phyloP scores from a whole-genome alignment of 2,329 filamentous ascomycete genomes.

The Talaromyces sp. region DNA sequence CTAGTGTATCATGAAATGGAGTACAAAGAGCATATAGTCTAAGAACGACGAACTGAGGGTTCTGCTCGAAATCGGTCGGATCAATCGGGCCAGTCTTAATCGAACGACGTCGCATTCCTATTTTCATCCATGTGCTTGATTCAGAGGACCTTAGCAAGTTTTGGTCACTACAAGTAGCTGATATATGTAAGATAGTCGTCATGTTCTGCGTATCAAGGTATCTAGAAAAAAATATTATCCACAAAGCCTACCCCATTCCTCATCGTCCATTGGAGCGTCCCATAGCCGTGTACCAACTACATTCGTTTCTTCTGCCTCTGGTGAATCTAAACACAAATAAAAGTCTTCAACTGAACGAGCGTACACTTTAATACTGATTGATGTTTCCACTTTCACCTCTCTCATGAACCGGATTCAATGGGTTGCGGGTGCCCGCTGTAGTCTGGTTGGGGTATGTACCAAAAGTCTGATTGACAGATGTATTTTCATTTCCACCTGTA shows the following conservation, averaged over 20 bases:
- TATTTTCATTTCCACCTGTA: background rate
- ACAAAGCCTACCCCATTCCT: background rate
- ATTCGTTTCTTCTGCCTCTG: background rate
- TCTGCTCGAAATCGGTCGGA: background rate
- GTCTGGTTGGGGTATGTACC: background rate
- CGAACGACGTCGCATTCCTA: too few species aligned
- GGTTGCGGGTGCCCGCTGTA: background rate
- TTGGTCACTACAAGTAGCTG: background rate
- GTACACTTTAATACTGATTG: background rate
- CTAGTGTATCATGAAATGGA: background rate
- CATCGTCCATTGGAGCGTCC: background rate
- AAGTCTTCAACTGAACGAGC: background rate
- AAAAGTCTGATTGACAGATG: background rate
- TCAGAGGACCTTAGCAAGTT: background rate
- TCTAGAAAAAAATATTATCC: background rate
- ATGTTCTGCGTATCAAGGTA: background rate
- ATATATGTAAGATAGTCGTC: background rate
- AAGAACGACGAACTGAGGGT: background rate
- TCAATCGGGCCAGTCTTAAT: background rate
- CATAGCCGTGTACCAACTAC: background rate
- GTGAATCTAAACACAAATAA: background rate
- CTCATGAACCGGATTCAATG: conserved; percentile 2
- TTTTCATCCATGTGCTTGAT: too few species aligned
- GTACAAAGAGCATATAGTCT: background rate
- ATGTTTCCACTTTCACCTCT: background rate